Conservation (phyloP, 805 yeast species). For the Danielozyma ontarioensis region DNA sequence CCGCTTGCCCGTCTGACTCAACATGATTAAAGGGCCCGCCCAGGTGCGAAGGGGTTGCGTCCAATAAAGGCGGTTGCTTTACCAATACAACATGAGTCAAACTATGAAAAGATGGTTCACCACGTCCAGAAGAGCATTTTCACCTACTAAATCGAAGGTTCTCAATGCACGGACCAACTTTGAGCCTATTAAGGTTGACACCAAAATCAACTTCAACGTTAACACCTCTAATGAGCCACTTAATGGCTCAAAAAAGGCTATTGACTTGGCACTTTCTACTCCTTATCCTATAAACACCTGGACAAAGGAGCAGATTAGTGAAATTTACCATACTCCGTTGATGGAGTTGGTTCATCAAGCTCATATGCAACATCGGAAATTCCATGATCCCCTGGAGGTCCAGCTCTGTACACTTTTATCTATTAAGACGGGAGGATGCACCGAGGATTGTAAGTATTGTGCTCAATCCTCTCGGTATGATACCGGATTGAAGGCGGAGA, state of each 20-base stretch:
- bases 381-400: constrained; percentile 64
- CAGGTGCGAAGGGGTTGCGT: too few species aligned
- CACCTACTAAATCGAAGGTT: too few species aligned
- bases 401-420: constrained; percentile 73
- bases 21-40: too few species aligned
- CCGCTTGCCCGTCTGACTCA: too few species aligned
- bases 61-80: too few species aligned
- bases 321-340: constrained; percentile 62
- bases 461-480: constrained; percentile 67
- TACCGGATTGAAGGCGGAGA: constrained; percentile 70
- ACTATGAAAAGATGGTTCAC: too few species aligned
- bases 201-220: constrained; percentile 6
- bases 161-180: too few species aligned
- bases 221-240: not conserved
- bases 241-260: not conserved
- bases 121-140: too few species aligned
- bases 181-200: too few species aligned
- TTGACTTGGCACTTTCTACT: constrained; percentile 7
- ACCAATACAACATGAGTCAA: too few species aligned
- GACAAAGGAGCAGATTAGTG: constrained; percentile 56
- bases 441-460: constrained; percentile 79
- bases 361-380: constrained; percentile 59
- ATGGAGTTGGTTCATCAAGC: constrained; percentile 56
- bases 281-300: constrained; percentile 34
- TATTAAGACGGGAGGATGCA: constrained; percentile 76